Evolutionary conservation across 2,329 filamentous ascomycete genomes (phyloP).

Genomic region (Colletotrichum lupini): DNA sequence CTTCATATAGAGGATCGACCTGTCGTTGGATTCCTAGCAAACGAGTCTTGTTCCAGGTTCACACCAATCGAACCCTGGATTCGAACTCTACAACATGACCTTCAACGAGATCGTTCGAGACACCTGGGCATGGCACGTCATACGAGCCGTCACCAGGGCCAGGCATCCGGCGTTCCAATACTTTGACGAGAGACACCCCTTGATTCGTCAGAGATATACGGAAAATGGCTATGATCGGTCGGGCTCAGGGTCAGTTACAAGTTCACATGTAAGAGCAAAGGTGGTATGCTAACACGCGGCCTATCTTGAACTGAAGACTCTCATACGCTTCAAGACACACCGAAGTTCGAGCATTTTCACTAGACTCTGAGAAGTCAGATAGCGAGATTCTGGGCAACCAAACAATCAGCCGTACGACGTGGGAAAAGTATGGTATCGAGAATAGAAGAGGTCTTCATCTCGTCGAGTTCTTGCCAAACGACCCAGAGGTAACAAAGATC

Average conservation of each 20-base stretch:
- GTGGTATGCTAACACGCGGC: not conserved
- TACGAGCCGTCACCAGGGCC: constrained; percentile 15
- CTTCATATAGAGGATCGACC: not conserved
- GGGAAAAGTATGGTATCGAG: constrained; percentile 15
- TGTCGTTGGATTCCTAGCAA: not conserved
- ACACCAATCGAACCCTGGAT: not conserved
- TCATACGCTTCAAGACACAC: constrained; percentile 11
- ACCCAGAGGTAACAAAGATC: constrained; percentile 22
- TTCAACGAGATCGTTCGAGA: constrained; percentile 29
- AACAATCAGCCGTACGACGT: constrained; percentile 1
- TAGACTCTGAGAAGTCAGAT: not conserved
- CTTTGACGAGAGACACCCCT: constrained; percentile 25
- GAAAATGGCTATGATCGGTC: not conserved
- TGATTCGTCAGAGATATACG: constrained; percentile 19
- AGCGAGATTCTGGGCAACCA: not conserved
- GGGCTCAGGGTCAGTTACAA: not conserved
- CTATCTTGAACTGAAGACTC: not conserved
- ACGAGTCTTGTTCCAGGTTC: not conserved
- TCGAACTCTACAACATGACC: not conserved
- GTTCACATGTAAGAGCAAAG: not conserved
- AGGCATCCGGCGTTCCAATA: constrained; percentile 23
- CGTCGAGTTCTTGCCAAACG: constrained; percentile 31
- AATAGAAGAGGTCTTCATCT: constrained; percentile 5
- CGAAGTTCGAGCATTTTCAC: not conserved
- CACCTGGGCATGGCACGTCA: constrained; percentile 21